Evolutionary conservation across 306 rosid genomes (phyloP), one percentile per base, ranked within the genome.

Genomic region (Albizia julibrissin): DNA sequence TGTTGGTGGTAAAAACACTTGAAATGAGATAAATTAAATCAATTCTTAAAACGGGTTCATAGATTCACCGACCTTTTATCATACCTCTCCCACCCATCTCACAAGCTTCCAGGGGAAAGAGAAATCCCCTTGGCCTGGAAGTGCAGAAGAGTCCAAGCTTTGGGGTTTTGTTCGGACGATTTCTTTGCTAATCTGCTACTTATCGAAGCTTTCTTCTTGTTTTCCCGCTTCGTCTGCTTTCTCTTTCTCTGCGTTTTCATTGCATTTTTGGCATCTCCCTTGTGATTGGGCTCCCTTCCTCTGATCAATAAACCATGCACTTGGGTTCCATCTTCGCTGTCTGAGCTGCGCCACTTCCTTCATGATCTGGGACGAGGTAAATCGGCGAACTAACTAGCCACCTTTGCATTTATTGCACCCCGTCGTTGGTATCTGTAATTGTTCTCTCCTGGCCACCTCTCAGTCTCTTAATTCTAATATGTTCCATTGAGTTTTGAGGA

Each of bases 321-420:
- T 24, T 26, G 8, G 13, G 2, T 0, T 29, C 26, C 10, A 27
- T 1, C 3, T 24, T 61, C 34, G 33, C 33, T 75, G 11, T 69
- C 72, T 43, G 24, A 54, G 75, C 34, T 78, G 64, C 74, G 22
- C 56, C n/a, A 54, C 33, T 68, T 72, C 76, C 80, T 80, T 52
- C 61, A 54, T 19, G 56, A 75, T 69, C 64, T 82, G 75, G 42
- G 27, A 83, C 54, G 83, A 88, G 88, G 87, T 87, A 85, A 84
- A 71, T 84, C 84, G 79, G 70, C 54, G 69, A 37, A 33, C 81
- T 21, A 9, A 71, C 62, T 64, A 39, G 47, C 58, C 61, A 83
- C 39, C 43, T 84, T 5, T 70, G 76, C 31, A 61, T 47, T 33
- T 61, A 78, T 24, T 31, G 74, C 43, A 56, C 78, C 70, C 64